Conservation (phyloP, 768 basidiomycete species). For the Pleurotus sapidus region DNA sequence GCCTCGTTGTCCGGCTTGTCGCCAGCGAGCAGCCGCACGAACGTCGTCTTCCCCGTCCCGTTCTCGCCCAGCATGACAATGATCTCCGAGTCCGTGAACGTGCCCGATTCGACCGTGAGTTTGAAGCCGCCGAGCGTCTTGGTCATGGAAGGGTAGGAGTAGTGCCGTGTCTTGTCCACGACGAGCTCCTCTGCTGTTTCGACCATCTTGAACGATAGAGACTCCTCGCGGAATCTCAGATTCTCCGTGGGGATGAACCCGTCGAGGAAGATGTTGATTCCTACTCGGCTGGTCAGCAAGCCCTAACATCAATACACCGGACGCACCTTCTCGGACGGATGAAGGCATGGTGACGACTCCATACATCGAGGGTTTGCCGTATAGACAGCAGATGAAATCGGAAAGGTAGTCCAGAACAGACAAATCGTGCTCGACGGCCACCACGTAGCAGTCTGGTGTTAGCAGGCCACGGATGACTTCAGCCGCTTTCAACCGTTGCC, state of each 20-base stretch:
- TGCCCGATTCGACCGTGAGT: conserved; percentile 84
- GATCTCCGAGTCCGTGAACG: conserved; percentile 99
- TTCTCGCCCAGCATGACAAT: conserved; percentile 99
- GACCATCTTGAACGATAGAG: conserved; percentile 94
- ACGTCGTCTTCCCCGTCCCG: conserved; percentile 98
- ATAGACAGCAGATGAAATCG: conserved; percentile 96
- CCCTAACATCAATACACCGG: neutral
- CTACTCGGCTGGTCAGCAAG: conserved; percentile 32
- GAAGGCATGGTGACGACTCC: conserved; percentile 99
- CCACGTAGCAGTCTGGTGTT: conserved; percentile 82
- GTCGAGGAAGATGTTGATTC: conserved; percentile 99
- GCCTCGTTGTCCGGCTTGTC: conserved; percentile 86
- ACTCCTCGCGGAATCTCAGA: conserved; percentile 95
- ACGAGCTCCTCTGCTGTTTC: conserved; percentile 92
- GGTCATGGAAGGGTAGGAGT: conserved; percentile 92
- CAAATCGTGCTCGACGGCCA: conserved; percentile 98
- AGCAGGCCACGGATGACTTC: conserved; percentile 91
- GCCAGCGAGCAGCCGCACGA: conserved; percentile 92
- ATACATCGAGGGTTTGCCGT: conserved; percentile 96
- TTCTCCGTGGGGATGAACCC: conserved; percentile 99
- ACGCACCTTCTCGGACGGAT: conserved; percentile 91
- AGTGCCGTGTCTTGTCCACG: conserved; percentile 83
- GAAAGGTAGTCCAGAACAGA: conserved; percentile 98
- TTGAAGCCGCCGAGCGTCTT: conserved; percentile 97
- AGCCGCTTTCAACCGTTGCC: conserved; percentile 92